Evolutionary conservation across 148 eudicot species (phyloP).

Genomic region (Arbutus unedo): DNA sequence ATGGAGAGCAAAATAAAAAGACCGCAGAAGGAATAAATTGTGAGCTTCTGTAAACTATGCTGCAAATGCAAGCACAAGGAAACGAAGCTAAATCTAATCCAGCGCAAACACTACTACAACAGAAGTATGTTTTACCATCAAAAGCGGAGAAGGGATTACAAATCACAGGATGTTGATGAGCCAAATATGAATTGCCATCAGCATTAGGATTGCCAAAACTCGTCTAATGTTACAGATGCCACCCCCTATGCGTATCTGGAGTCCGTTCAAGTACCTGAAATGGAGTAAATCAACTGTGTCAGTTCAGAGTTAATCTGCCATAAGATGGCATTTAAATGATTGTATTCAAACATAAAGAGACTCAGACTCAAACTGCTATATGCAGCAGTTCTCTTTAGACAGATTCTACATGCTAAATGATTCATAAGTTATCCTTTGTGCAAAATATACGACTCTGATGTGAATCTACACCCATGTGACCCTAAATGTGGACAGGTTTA

Average conservation of each 20-base stretch:
- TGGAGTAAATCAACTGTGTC: neutral
- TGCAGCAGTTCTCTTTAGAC: neutral
- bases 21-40: neutral
- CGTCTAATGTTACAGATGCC: neutral
- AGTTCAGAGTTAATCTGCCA: neutral
- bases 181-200: neutral
- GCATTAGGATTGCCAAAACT: neutral
- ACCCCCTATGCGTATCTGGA: neutral
- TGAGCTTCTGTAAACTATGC: neutral
- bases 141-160: neutral
- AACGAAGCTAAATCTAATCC: neutral
- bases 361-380: neutral
- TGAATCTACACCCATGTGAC: neutral
- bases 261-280: constrained; percentile 16
- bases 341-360: neutral
- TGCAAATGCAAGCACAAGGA: neutral
- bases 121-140: neutral
- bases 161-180: neutral
- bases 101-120: neutral
- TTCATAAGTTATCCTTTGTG: neutral
- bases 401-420: neutral
- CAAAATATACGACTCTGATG: neutral
- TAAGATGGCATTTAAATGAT: neutral
- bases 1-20: neutral
- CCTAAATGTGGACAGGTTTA: neutral